These are phyloP conservation scores for Triticum aestivum DNA, from an alignment of 176 grass and related monocot genomes.

Conservation along the genomic window IWGSC_CS_RefSeq_v2.1 NC_057801.1:575642832-575643331, in stretches of 20 bases:
- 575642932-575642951: background rate
- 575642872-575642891: conserved; percentile 76
- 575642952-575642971: background rate
- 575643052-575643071: conserved; percentile 91
- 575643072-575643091: conserved; percentile 93
- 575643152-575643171: conserved; percentile 60
- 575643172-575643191: conserved; percentile 76
- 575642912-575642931: too few species aligned
- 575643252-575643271: conserved; percentile 81
- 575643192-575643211: conserved; percentile 93
- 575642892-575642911: background rate
- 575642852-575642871: conserved; percentile 89
- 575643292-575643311: background rate
- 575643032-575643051: conserved; percentile 53
- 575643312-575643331: background rate
- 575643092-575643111: conserved; percentile 81
- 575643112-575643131: conserved; percentile 89
- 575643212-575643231: conserved; percentile 83
- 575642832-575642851: conserved; percentile 83
- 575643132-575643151: conserved; percentile 78
- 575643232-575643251: conserved; percentile 90
- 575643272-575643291: background rate
- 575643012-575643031: background rate
- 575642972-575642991: background rate
- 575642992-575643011: background rate